Evolutionary conservation across 306 rosid species (phyloP), one percentile per base, ranked within the genome.

Genomic region (Glycine latifolia): DNA sequence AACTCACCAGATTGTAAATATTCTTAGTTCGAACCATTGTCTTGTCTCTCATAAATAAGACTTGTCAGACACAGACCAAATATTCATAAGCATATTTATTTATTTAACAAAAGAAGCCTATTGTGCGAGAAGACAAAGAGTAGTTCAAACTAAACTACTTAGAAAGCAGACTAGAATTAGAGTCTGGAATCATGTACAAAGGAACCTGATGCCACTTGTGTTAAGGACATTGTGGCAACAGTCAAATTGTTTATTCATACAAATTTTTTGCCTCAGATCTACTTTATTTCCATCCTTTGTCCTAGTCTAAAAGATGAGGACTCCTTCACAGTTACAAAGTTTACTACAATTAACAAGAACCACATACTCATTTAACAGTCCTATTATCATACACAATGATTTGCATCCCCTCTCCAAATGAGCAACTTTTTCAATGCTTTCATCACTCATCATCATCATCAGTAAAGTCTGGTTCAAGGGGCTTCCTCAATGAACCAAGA

Each of bases 391-490:
- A 72, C 71, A 74, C 49, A 71, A 7, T 39, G 7, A 39, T 4
- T 39, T 4, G 44, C 44, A 39, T 39, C 1, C 44, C 44, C 7
- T 39, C 7, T 4, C 67, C 67, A 35, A 44, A 5, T 39, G 48
- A 62, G 71, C 61, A 7, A 56, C 26, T 35, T 43, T 71, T 8
- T 8, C 2, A 33, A 7, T 39, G 37, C 75, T 58, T 69, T 75
- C 81, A 83, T 85, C 77, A 33, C 75, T 85, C 77, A 20, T 78
- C 68, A 5, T 59, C 88, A 76, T 86, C 77, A 44, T 78, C 71
- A 8, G 81, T 61, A 33, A 90, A 90, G 33, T 87, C 88, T 0
- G 91, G 94, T 43, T 90, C 94, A 81, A 85, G 76, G 7, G 91
- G 94, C 86, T 90, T 88, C 73, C 85, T 80, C 46, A 88, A 76